Evolutionary conservation across 192 early-diverging fungal genomes (phyloP), one percentile per base, ranked within the genome.

Genomic region (Coemansia sp.): DNA sequence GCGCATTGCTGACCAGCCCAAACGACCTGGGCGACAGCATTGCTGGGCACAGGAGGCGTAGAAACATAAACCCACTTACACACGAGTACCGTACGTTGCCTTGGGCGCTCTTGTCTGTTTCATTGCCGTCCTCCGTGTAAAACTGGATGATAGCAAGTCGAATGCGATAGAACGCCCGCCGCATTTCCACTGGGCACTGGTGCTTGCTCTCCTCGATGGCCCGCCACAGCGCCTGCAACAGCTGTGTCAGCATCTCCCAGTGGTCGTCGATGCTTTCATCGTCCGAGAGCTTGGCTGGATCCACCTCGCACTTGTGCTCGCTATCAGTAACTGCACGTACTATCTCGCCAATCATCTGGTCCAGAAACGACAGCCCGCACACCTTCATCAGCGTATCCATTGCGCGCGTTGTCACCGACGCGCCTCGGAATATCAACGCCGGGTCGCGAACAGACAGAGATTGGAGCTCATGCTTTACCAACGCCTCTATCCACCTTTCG

Each of bases 381-480:
- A 88, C 69, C 28, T 87, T 87, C 90, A 91, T 91, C 59, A 89
- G 85, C 7, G 84, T 81, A 70, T 91, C 90, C 31, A 90, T 71
- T 5, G 87, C 85, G 26, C 88, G 87, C 2, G 90, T 91, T 28
- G 86, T 70, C 18, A 89, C 76, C 15, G 90, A 87, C 16, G 89
- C 81, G 20, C 87, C 87, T 52, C 89, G 82, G 46, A 84, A 84
- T 28, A 84, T 25, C 26, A 84, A 63, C 1, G 72, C 63, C 2
- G 77, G 82, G n/a, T 84, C 77, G 18, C 69, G 79, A 1, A 61
- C 68, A 1, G 63, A 48, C 18, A 66, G 70, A 10, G 53, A 26
- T n/a, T 29, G 70, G 37, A 84, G 43, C 66, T 84, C 82, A 29
- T 79, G 70, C 21, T 39, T 42, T 7, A 73, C 69, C n/a, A 84